Conservation (phyloP, 371 early-diverging fungal genomes). For the Amoeboaphelidium protococcarum region DNA sequence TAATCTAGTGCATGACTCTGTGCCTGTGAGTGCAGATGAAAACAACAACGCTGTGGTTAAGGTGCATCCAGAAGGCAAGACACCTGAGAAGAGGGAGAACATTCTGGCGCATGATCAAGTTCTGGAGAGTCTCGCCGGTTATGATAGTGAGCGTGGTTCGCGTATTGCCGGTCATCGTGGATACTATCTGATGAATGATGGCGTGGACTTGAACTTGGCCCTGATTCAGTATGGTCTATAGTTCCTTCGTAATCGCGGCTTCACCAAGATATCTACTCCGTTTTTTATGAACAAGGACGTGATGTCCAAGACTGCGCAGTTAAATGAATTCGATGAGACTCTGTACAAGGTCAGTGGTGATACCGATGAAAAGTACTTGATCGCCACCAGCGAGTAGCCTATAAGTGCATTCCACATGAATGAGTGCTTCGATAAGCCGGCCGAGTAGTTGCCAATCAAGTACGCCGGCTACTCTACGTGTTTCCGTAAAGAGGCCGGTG, state of each 20-base stretch:
- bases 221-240: constrained; percentile 90
- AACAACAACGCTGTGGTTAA: constrained; percentile 60
- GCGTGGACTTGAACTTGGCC: constrained; percentile 89
- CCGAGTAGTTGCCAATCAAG: constrained; percentile 71
- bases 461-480: constrained; percentile 95
- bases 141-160: constrained; percentile 75
- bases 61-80: constrained; percentile 24
- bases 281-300: constrained; percentile 94
- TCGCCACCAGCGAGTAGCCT: constrained; percentile 99
- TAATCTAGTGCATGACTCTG: constrained; percentile 84
- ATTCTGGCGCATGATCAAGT: constrained; percentile 81
- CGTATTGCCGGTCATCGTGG: constrained; percentile 98
- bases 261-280: constrained; percentile 91
- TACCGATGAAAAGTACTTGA: constrained; percentile 73
- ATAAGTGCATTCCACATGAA: constrained; percentile 86
- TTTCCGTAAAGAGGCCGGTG: constrained; percentile 99
- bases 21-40: constrained; percentile 70
- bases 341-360: constrained; percentile 62
- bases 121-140: constrained; percentile 64
- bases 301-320: constrained; percentile 97
- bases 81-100: constrained; percentile 34
- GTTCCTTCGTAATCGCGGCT: constrained; percentile 67
- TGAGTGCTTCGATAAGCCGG: constrained; percentile 87
- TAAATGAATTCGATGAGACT: constrained; percentile 97
- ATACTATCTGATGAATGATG: constrained; percentile 82